Base-by-base conservation (phyloP, 495 filamentous ascomycete species). In the Mytilinidion resinicola region DNA sequence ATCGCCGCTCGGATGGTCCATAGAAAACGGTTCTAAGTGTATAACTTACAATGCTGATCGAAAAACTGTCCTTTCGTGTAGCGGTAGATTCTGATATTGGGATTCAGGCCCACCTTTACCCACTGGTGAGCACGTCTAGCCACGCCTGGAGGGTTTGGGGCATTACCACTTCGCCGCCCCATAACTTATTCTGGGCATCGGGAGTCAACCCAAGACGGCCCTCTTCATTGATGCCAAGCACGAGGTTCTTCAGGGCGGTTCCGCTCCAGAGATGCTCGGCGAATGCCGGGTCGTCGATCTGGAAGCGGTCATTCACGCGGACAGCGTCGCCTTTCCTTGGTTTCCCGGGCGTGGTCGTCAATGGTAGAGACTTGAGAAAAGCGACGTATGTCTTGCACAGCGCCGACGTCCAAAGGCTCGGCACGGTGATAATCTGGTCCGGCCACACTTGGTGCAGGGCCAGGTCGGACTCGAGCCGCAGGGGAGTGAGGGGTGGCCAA, bases 71-170 rank as follows among this genome's bases (percentile, higher is more conserved):
- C 90, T 52, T 85, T 81, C 12, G 76, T 77, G 67, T 97, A 96
- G n/a, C 91, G 83, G 75, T 97, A 97, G 19, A 96, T 82, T 30
- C 92, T 75, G 48, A 96, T 95, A 65, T 93, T 93, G 6, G 87
- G 81, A 74, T 93, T 96, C 60, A 96, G 73, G 2, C 91, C 92
- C n/a, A 93, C 38, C 63, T 62, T 25, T 2, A 37, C n/a, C 46
- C 51, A 3, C 21, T 15, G 20, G 60, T 11, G 10, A 20, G 33
- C 44, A 30, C 55, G 57, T 11, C 35, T 21, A 43, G 35, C 12
- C 10, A 12, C 11, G 43, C 14, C 1, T 47, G 9, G 33, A 35
- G 12, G 6, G 3, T 35, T 52, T 15, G 35, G 49, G 36, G 19
- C 15, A 11, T 46, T 58, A 65, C 71, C 2, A 86, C 82, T 30